Conservation (phyloP, 371 early-diverging fungal species). For the Circinella umbellata region DNA sequence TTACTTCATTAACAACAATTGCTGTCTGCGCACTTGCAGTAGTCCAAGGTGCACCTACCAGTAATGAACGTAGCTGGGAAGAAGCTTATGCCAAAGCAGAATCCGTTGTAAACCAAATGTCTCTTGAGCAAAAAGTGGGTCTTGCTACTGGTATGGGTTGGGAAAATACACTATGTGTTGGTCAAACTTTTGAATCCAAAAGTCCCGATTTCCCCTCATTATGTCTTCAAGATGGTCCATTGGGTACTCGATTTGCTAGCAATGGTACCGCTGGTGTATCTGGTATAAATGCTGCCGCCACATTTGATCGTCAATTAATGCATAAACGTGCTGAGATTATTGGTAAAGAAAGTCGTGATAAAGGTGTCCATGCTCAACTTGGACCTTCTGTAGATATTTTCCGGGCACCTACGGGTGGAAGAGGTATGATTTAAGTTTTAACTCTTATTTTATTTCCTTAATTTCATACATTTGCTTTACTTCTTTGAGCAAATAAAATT, state of each 20-base stretch:
- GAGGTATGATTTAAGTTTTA: too few relatives aligned
- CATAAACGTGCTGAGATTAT: constrained; percentile 47
- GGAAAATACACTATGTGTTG: constrained; percentile 48
- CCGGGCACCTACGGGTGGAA: constrained; percentile 13
- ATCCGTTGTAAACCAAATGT: constrained; percentile 34
- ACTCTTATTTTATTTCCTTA: too few relatives aligned
- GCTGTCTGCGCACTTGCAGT: neutral
- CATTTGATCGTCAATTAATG: constrained; percentile 54
- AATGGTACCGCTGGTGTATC: constrained; percentile 51
- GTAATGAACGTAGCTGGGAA: constrained; percentile 29
- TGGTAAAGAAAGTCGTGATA: constrained; percentile 56
- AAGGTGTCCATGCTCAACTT: constrained; percentile 55
- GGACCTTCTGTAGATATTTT: constrained; percentile 39
- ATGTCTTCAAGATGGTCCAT: constrained; percentile 63
- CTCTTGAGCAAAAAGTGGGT: constrained; percentile 47
- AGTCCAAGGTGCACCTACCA: neutral
- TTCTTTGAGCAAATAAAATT: too few relatives aligned
- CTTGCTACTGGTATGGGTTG: constrained; percentile 59
- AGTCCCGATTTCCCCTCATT: constrained; percentile 54
- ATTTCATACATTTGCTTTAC: too few relatives aligned
- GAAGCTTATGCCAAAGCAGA: constrained; percentile 45
- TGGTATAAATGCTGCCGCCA: constrained; percentile 58
- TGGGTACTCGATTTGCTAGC: constrained; percentile 52
- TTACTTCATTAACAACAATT: neutral
- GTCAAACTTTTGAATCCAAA: constrained; percentile 43